Conservation (phyloP, 208 protist genomes). For the Endotrypanum monterogeii region DNA sequence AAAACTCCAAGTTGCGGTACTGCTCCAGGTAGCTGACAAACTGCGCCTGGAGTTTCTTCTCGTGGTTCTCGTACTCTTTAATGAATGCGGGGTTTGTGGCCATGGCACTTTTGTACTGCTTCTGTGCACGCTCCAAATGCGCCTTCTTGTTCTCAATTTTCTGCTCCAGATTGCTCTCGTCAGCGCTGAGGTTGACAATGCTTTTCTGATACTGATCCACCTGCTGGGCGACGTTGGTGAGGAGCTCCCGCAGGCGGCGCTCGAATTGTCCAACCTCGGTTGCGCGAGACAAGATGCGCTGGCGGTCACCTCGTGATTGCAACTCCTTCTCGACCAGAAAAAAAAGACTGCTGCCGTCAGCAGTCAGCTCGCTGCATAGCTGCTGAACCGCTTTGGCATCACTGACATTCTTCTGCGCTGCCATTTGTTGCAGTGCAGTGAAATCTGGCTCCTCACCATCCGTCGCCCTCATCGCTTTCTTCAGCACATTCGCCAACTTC, state of each 20-base stretch:
- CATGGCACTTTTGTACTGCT: slow-evolving; percentile 88
- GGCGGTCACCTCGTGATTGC: slow-evolving; percentile 56
- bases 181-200: slow-evolving; percentile 82
- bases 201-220: slow-evolving; percentile 86
- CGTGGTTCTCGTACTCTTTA: slow-evolving; percentile 95
- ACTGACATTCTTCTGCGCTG: slow-evolving; percentile 79
- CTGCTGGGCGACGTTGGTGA: slow-evolving; percentile 69
- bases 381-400: slow-evolving; percentile 89
- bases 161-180: slow-evolving; percentile 93
- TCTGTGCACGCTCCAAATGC: slow-evolving; percentile 93
- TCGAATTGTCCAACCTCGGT: slow-evolving; percentile 93
- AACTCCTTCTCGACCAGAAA: slow-evolving; percentile 89
- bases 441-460: slow-evolving; percentile 78
- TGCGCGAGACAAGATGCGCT: slow-evolving; percentile 84
- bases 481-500: slow-evolving; percentile 92
- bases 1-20: slow-evolving; percentile 94
- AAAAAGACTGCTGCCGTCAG: slow-evolving; percentile 87
- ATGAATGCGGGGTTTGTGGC: slow-evolving; percentile 92
- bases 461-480: slow-evolving; percentile 83
- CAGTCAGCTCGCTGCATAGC: slow-evolving; percentile 90
- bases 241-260: slow-evolving; percentile 80
- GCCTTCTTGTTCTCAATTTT: slow-evolving; percentile 96
- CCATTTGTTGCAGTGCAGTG: slow-evolving; percentile 79
- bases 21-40: slow-evolving; percentile 94
- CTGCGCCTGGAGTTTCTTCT: slow-evolving; percentile 89